phyloP scores from a whole-genome alignment of 2,329 filamentous ascomycete genomes.

The Penicillium verrucosum region DNA sequence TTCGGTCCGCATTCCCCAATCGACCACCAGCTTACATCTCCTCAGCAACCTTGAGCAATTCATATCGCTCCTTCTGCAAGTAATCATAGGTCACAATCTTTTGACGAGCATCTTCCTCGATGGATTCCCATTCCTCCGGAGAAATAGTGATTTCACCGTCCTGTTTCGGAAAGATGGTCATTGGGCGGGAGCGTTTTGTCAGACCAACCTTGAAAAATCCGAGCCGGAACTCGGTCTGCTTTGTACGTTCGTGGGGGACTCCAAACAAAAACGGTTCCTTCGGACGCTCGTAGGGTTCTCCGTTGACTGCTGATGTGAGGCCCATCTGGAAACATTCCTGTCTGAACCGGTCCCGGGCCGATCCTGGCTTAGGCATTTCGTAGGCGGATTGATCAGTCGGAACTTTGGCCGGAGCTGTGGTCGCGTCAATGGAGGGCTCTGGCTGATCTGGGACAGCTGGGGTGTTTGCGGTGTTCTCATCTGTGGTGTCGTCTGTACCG shows the following conservation, averaged over 20 bases:
- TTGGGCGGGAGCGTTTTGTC: slow-evolving; percentile 16
- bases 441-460: too few species aligned
- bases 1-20: too few species aligned
- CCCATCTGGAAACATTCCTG: neutral
- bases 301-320: neutral
- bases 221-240: slow-evolving; percentile 14
- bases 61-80: neutral
- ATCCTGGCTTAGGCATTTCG: neutral
- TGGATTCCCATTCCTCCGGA: slow-evolving; percentile 11
- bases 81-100: neutral
- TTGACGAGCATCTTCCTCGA: neutral
- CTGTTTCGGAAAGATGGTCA: slow-evolving; percentile 19
- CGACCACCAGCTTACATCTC: neutral
- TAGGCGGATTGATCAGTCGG: neutral
- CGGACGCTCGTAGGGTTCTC: neutral
- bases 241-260: neutral
- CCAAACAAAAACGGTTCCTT: neutral
- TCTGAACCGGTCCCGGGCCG: neutral
- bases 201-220: slow-evolving; percentile 12
- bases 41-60: neutral
- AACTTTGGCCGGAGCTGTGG: neutral
- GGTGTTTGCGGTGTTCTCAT: neutral
- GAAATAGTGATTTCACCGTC: slow-evolving; percentile 14
- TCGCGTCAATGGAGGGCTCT: neutral
- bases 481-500: neutral